Conservation (phyloP, 495 filamentous ascomycete genomes). For the Podospora pseudopauciseta region DNA sequence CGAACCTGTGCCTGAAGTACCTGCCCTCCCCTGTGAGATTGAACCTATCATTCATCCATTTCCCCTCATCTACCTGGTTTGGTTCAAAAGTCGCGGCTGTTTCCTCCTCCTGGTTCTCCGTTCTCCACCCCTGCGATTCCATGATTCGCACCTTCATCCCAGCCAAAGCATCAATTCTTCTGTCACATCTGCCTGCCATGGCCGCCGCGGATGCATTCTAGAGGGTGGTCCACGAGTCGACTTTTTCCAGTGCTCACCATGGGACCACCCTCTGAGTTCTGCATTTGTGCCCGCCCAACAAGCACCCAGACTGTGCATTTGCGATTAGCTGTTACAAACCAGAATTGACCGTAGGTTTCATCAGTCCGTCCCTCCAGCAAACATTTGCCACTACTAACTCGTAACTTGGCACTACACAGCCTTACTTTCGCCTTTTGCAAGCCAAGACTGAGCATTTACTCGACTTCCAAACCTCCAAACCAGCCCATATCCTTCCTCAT, state of each 20-base stretch:
- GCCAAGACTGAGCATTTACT: background rate
- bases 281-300: slow-evolving; percentile 23
- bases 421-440: background rate
- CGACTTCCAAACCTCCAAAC: background rate
- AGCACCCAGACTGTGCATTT: slow-evolving; percentile 11
- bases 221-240: slow-evolving; percentile 47
- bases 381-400: background rate
- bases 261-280: slow-evolving; percentile 49
- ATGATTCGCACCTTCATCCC: slow-evolving; percentile 22
- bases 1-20: background rate
- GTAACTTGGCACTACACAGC: background rate
- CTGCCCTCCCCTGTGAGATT: background rate
- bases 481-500: background rate
- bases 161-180: slow-evolving; percentile 12
- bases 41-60: background rate
- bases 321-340: background rate
- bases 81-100: background rate
- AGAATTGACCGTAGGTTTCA: slow-evolving; percentile 3
- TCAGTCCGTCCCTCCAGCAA: background rate
- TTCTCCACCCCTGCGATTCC: slow-evolving; percentile 6
- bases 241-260: slow-evolving; percentile 40
- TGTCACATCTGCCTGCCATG: slow-evolving; percentile 34
- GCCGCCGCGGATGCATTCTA: slow-evolving; percentile 46
- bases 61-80: background rate
- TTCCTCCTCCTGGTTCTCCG: background rate